Base-by-base conservation (phyloP, 75 land plant genomes). In the Sequoiadendron giganteum region DNA sequence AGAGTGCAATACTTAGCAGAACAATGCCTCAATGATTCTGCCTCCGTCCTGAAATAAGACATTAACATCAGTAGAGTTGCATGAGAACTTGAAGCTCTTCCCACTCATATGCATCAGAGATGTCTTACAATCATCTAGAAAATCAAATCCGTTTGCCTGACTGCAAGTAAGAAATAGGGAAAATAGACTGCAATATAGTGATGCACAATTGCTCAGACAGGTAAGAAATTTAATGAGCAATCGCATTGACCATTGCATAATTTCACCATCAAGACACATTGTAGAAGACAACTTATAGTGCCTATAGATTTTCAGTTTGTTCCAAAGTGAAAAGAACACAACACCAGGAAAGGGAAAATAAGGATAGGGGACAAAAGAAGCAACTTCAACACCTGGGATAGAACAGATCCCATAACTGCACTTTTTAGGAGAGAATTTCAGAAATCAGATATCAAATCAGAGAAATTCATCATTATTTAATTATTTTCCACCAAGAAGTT, bases 1-100 rank as follows among this genome's bases (percentile, higher is more conserved):
- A 98, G 87, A 81, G 99, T 94, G 85, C 99, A 98, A 88, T 98
- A 98, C 49, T 95, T 94, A 0, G 98, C 95, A 65, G 95, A 91
- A 79, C 94, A 92, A 93, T 96, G 97, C 49, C 89, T 83, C 79
- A 98, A 86, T 43, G 99, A 96, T 85, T 96, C 97, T 87, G 98
- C 94, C 83, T 98, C 99, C 39, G 92, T 92, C 99, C 99, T 98
- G 89, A 56, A 87, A 75, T 32, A 43, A 42, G 86, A 28, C 43
- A 38, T 19, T n/a, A 42, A 38, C 5, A 75, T 45, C 36, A 14
- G 14, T 42, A 14, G 11, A 85, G 38, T 18, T 82, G n/a, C 47
- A 65, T 65, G 70, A 38, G 36, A 61, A 52, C 70, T 38, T 13
- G 86, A 40, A 18, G 43, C 82, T 79, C 2, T 42, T 85, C 38